Percentiles rank a stretch among this genome's conserved stretches.
Evolutionary conservation across 2,329 filamentous ascomycete species (phyloP).

Genomic region (Cyphellophora attinorum): DNA sequence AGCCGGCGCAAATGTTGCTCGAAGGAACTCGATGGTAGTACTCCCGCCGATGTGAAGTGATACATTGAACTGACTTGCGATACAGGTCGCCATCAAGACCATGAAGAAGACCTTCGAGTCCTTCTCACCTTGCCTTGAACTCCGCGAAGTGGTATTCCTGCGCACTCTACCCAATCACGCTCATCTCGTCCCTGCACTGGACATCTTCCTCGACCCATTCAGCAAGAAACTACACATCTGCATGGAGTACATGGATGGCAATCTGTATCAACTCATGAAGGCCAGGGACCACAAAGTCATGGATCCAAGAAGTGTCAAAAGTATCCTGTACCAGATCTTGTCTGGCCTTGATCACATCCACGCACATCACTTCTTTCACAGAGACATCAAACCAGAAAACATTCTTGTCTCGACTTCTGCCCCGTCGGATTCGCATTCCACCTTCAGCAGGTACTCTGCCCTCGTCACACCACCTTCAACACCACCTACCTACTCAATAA

Average conservation of each 20-base stretch:
- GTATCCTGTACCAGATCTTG: constrained; percentile 94
- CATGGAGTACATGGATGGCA: constrained; percentile 99
- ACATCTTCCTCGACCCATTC: constrained; percentile 95
- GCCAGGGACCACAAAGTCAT: constrained; percentile 89
- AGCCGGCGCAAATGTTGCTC: constrained; percentile 78
- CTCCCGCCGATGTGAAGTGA: background rate
- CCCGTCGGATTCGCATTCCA: constrained; percentile 68
- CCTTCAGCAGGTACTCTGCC: constrained; percentile 86
- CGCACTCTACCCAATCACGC: constrained; percentile 77
- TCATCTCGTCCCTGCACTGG: constrained; percentile 91
- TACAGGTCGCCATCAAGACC: constrained; percentile 92
- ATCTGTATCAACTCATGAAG: constrained; percentile 98
- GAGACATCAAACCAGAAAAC: constrained; percentile 98
- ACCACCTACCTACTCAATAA: constrained; percentile 87
- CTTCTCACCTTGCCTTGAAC: constrained; percentile 77
- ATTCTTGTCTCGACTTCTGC: constrained; percentile 91
- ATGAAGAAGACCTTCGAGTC: constrained; percentile 99
- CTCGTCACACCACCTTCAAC: constrained; percentile 92
- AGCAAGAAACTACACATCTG: constrained; percentile 94
- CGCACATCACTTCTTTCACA: constrained; percentile 93
- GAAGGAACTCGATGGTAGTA: constrained; percentile 84
- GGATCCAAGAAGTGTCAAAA: constrained; percentile 88
- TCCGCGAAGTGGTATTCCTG: constrained; percentile 94
- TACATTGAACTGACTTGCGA: background rate
- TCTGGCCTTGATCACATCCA: constrained; percentile 95